Evolutionary conservation across 139 green algal genomes (phyloP).

Genomic region (Closterium sp.): DNA sequence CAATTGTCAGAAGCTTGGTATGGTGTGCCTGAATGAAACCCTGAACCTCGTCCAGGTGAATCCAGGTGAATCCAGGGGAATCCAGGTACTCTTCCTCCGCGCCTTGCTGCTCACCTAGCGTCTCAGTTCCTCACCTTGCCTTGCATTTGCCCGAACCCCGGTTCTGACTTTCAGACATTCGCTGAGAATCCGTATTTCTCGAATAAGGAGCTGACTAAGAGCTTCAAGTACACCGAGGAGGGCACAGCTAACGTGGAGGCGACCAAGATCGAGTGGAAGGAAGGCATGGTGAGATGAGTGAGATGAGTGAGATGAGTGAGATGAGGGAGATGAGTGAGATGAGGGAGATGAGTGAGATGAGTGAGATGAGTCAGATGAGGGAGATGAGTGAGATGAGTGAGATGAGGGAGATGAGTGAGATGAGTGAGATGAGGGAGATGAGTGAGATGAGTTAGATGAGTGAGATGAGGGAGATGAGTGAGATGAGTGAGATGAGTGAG

Average conservation of each 20-base stretch:
- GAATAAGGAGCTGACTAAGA: constrained; percentile 50
- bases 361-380: neutral
- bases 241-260: constrained; percentile 41
- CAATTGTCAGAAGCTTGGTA: neutral
- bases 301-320: no score
- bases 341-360: neutral
- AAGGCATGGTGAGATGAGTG: constrained; percentile 45
- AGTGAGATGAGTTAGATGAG: no score
- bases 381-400: neutral
- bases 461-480: no score
- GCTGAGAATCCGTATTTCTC: constrained; percentile 60
- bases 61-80: no score
- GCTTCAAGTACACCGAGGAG: constrained; percentile 52
- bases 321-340: no score
- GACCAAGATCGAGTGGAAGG: constrained; percentile 43
- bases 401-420: neutral
- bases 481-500: neutral
- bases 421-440: neutral
- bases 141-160: neutral
- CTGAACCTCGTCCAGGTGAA: neutral
- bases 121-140: no score
- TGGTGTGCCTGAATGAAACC: neutral
- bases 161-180: constrained; percentile 43
- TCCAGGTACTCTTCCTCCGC: no score
- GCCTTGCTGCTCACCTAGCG: no score